Conservation (phyloP, 176 grass and related monocot genomes). For the Oryza glumipatula region DNA sequence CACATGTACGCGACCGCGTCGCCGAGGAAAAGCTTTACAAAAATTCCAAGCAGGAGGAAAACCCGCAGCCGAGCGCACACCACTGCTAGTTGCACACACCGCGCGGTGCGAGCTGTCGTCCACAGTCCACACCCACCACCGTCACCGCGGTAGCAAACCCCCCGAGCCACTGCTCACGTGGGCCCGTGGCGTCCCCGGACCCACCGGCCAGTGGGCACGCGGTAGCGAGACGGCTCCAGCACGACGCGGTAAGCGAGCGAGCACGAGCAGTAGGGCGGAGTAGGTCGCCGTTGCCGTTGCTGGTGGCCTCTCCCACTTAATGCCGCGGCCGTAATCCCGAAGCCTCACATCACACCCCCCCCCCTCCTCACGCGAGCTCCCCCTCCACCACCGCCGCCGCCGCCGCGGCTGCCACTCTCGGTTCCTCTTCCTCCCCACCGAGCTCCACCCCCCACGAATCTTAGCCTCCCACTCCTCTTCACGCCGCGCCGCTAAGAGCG, state of each 20-base stretch:
- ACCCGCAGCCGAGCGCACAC: conserved; percentile 8
- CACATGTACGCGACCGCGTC: conserved; percentile 49
- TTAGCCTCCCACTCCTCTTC: conserved; percentile 7
- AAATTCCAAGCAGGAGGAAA: not conserved
- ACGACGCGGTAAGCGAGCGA: not conserved
- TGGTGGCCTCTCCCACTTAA: conserved; percentile 24
- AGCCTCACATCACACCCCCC: not conserved
- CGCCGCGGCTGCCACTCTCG: conserved; percentile 32
- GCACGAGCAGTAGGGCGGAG: not conserved
- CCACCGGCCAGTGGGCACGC: conserved; percentile 25
- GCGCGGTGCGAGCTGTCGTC: conserved; percentile 47
- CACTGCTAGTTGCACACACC: not conserved
- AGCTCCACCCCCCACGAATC: not conserved
- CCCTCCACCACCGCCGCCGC: not conserved
- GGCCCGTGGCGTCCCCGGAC: rapidly evolving
- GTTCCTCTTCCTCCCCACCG: not conserved
- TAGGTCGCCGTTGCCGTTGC: conserved; percentile 47
- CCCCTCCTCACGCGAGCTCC: conserved; percentile 26
- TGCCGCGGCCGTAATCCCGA: conserved; percentile 42
- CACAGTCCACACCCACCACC: conserved; percentile 36
- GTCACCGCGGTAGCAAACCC: not conserved
- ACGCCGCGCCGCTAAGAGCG: not conserved
- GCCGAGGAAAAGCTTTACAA: not conserved
- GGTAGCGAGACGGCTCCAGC: not conserved
- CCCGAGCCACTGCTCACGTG: not conserved